Percentiles rank a stretch among this genome's conserved stretches.
These are phyloP conservation scores for Metschnikowia noctiluminum DNA, from an alignment of 805 yeast genomes.

Conservation along the genomic window DNA sequence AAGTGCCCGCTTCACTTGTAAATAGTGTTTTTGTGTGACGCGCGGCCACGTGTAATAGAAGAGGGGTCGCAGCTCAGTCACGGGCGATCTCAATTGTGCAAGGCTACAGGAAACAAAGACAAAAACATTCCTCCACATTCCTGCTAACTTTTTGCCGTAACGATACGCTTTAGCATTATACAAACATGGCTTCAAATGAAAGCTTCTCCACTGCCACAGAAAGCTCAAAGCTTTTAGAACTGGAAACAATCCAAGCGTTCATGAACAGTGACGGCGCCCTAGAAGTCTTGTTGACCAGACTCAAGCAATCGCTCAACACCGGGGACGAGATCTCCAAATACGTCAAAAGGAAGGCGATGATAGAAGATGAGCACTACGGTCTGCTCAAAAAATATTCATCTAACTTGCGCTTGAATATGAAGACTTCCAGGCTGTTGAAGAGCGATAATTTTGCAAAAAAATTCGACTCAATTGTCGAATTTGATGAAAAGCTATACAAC, in stretches of 20 bases:
- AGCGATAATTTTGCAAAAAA: constrained; percentile 64
- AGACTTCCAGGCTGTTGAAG: constrained; percentile 42
- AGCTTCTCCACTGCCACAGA: constrained; percentile 4
- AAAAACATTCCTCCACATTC: background rate
- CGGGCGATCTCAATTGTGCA: constrained; percentile 6
- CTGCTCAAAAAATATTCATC: constrained; percentile 71
- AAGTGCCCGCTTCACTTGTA: no score
- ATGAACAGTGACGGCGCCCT: constrained; percentile 72
- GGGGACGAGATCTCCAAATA: constrained; percentile 84
- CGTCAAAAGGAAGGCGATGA: constrained; percentile 69
- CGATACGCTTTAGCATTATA: background rate
- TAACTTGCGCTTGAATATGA: constrained; percentile 49
- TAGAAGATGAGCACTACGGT: constrained; percentile 74
- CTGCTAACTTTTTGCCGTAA: background rate
- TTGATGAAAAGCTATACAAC: constrained; percentile 68
- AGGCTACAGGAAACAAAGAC: constrained; percentile 3
- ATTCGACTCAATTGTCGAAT: constrained; percentile 65
- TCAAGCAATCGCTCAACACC: constrained; percentile 76
- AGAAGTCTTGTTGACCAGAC: constrained; percentile 64
- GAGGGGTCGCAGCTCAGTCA: constrained; percentile 3
- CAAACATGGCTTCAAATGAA: constrained; percentile 4
- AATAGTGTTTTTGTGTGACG: background rate
- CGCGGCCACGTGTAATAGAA: background rate
- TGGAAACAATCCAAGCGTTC: constrained; percentile 47
- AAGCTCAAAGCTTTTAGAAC: constrained; percentile 17